Conservation (phyloP, 2,329 filamentous ascomycete genomes). For the Diaporthe helianthi region DNA sequence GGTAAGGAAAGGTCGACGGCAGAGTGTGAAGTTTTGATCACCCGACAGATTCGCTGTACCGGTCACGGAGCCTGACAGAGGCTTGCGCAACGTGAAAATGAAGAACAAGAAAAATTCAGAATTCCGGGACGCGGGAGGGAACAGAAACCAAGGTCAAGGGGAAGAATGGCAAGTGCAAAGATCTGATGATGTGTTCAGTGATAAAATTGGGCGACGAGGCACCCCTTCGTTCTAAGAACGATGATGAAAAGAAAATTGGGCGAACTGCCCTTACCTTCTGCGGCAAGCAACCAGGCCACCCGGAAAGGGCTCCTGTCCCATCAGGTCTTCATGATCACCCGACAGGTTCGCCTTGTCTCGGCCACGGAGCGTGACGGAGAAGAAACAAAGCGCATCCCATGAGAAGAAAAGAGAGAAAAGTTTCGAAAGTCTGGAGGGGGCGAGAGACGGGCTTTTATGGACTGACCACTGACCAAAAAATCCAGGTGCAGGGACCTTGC, state of each 20-base stretch:
- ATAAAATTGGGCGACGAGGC: not conserved
- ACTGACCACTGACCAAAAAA: not conserved
- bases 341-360: not conserved
- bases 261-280: constrained; percentile 15
- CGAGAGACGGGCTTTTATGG: not conserved
- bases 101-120: too few species aligned
- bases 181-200: too few species aligned
- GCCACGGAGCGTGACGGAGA: not conserved
- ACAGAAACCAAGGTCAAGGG: not conserved
- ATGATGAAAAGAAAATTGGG: not conserved
- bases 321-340: constrained; percentile 11
- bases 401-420: not conserved
- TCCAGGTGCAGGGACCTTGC: not conserved
- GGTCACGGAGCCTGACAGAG: too few species aligned
- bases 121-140: not conserved
- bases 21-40: too few species aligned
- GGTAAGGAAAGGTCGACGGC: too few species aligned
- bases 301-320: not conserved
- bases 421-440: not conserved
- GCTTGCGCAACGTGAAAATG: too few species aligned
- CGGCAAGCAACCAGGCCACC: not conserved
- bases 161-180: too few species aligned
- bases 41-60: too few species aligned
- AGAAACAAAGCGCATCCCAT: too few species aligned
- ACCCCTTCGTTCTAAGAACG: constrained; percentile 5